Evolutionary conservation across 352 stramenopile species (phyloP).

Genomic region (Plasmopara viticola): DNA sequence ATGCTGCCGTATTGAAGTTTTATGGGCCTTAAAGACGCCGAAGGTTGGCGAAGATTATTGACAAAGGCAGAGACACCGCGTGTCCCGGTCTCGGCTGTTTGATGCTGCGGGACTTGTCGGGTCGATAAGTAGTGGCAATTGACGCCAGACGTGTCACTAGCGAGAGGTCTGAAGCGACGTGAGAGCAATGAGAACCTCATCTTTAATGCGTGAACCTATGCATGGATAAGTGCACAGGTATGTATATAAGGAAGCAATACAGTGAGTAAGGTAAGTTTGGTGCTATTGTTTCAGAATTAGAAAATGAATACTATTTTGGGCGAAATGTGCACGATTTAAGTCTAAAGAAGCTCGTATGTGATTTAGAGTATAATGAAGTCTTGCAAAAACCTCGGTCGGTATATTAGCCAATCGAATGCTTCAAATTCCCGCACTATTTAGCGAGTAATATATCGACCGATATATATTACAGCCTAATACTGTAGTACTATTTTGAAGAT

Average conservation of each 20-base stretch:
- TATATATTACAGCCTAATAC: no score
- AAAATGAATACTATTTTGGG: no score
- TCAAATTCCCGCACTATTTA: no score
- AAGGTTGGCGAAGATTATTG: constrained; percentile 6
- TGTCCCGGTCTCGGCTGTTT: constrained; percentile 14
- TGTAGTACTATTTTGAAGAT: no score
- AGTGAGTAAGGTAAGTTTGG: no score
- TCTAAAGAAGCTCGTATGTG: no score
- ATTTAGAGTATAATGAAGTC: no score
- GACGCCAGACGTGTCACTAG: not conserved
- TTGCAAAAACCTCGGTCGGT: no score
- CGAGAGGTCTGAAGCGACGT: not conserved
- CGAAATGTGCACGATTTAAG: no score
- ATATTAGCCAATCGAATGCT: no score
- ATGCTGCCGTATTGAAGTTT: constrained; percentile 44
- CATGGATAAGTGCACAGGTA: not conserved
- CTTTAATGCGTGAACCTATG: not conserved
- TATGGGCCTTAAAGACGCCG: constrained; percentile 12
- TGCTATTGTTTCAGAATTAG: no score
- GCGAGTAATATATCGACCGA: no score
- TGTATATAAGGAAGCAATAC: not conserved
- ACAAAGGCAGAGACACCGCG: constrained; percentile 17
- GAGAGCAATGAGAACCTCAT: not conserved
- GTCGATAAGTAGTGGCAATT: not conserved
- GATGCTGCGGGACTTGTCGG: constrained; percentile 3